Evolutionary conservation across 2,329 filamentous ascomycete genomes (phyloP), one percentile per base, ranked within the genome.

Genomic region (Shiraia bambusicola): DNA sequence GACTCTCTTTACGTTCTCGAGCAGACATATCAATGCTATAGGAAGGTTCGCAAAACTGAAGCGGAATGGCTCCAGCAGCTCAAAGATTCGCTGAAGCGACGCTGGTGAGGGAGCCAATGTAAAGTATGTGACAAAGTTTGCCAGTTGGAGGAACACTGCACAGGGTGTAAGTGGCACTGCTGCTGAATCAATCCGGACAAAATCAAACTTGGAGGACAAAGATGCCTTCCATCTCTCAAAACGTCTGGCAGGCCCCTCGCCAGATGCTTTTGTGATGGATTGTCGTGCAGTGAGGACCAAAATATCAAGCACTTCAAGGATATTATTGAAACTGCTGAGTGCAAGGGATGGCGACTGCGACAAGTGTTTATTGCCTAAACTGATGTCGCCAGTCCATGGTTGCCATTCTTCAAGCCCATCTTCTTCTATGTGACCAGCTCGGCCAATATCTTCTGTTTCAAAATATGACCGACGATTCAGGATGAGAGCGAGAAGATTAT

Each of bases 361-460:
- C 16, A 28, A 42, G 7, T 40, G 35, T 32, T 14, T 32, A 15
- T 32, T 12, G 26, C 16, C 34, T 8, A 17, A 69, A 66, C 69
- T 65, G 40, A 75, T 58, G 40, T 75, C 73, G 12, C 82, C 78
- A 17, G 73, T 72, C 85, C 86, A 88, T 1, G 82, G 80, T 49
- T 86, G 81, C 84, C 84, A 88, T 68, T 88, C 84, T 56, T 88
- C 86, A 19, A 84, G 67, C 1, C 83, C 83, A 54, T 86, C 82
- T 61, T 87, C 82, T 25, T 79, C 74, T 3, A 86, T 67, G 3
- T 69, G 65, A 4, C 75, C 75, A 25, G 74, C 59, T 25, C 65
- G 62, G 14, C 69, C 63, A 24, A 80, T 56, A 37, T 80, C 76
- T 9, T 73, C 70, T 9, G 65, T 60, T 40, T 69, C 67, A 2